Evolutionary conservation across 306 rosid species (phyloP), one percentile per base, ranked within the genome.

Genomic region (Quercus rubra): DNA sequence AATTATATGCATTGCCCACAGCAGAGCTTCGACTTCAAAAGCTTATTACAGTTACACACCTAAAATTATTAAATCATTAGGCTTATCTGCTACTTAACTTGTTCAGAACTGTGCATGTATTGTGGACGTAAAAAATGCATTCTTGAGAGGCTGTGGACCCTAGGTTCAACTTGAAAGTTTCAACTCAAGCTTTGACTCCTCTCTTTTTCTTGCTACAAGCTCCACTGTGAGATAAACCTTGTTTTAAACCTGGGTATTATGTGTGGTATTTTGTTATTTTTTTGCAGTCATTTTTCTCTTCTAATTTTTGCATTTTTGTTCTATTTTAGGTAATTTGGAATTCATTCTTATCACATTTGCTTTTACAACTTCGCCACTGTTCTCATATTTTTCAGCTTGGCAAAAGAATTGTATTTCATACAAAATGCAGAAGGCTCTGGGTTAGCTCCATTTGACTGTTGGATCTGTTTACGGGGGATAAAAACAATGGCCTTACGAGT

Each of bases 351-450:
- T 59, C 63, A 19, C 46, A 20, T n/a, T 18, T 28, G 49, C 13
- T 10, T 8, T 31, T 20, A 5, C 55, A 74, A 33, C 73, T 51
- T 68, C 82, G 18, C 66, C 80, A 27, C 72, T 74, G 59, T 74
- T 72, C 61, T 49, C 75, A 14, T 77, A 68, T 75, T 49, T 80
- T 49, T 43, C 86, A 92, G 99, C 83, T 85, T 91, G 92, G 95
- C 91, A 41, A 88, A 92, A 78, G 96, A 92, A 18, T 78, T 95
- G 85, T 92, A 90, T 87, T 92, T 91, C 78, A 81, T 95, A 80
- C 99, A 91, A 84, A 95, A 90, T 80, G 97, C 99, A 7, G 97
- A 81, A 83, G 99, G 99, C 77, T 86, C 97, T 58, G 99, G 95
- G 73, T 86, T 95, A 79, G 97, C 99, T 81, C 99, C 97, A 63